These are phyloP conservation scores for Petunia axillaris DNA, from an alignment of 257 asterid genomes.

Conservation along the genomic window DNA sequence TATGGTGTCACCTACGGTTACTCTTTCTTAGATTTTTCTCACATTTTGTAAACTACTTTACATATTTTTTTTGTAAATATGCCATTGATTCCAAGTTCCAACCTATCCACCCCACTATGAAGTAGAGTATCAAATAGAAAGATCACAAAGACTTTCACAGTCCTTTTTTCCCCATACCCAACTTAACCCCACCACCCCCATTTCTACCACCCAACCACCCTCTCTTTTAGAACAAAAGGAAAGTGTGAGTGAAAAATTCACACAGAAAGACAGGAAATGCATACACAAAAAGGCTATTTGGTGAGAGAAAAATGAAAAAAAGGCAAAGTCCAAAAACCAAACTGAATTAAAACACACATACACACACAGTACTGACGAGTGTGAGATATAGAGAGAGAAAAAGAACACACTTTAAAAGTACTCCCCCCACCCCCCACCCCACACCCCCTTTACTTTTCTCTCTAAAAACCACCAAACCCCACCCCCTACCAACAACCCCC, in stretches of 20 bases:
- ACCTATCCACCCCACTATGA: background rate
- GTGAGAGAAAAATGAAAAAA: background rate
- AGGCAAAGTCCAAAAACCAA: background rate
- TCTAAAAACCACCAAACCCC: conserved; percentile 21
- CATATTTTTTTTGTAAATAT: background rate
- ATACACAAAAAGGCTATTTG: conserved; percentile 6
- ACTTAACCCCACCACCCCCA: background rate
- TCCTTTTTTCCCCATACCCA: background rate
- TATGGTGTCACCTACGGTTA: background rate
- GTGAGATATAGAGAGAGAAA: conserved; percentile 29
- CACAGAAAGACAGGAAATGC: background rate
- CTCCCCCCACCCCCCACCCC: conserved; percentile 5
- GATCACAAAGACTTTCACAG: background rate
- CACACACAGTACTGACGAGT: conserved; percentile 6
- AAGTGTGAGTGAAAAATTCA: background rate
- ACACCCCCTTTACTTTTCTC: conserved; percentile 16
- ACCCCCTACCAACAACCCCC: background rate
- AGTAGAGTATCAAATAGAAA: background rate
- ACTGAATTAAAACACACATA: background rate
- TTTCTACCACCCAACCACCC: background rate
- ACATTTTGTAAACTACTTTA: background rate
- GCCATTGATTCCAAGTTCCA: background rate
- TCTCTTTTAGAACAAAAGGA: background rate
- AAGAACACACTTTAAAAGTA: background rate
- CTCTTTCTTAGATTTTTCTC: background rate